Evolutionary conservation across 257 asterid species (phyloP).

Genomic region (Paraleonurus japonicus): DNA sequence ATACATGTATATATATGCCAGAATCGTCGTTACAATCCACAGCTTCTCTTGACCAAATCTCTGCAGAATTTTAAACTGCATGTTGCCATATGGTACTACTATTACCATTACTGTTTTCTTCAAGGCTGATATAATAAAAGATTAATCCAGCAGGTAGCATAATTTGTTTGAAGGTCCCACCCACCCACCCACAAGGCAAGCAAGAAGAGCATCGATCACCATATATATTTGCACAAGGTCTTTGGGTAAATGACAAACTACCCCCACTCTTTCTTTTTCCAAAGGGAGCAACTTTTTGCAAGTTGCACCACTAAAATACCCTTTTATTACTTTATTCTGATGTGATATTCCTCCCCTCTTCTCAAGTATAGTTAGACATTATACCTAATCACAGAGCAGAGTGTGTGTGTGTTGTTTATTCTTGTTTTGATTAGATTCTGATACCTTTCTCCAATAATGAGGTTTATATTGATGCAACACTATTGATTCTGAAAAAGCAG

Average conservation of each 20-base stretch:
- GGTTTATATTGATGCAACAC: slow-evolving; percentile 34
- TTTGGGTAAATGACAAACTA: slow-evolving; percentile 47
- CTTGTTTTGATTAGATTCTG: slow-evolving; percentile 41
- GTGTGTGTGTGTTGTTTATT: slow-evolving; percentile 30
- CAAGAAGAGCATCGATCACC: slow-evolving; percentile 20
- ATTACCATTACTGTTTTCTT: slow-evolving; percentile 10
- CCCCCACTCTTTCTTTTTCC: slow-evolving; percentile 44
- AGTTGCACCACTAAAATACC: slow-evolving; percentile 43
- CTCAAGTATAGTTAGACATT: slow-evolving; percentile 35
- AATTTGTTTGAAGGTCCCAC: slow-evolving; percentile 30
- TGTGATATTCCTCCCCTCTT: slow-evolving; percentile 30
- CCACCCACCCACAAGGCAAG: slow-evolving; percentile 32
- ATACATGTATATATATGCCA: background rate
- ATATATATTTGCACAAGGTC: slow-evolving; percentile 23
- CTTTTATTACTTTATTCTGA: slow-evolving; percentile 40
- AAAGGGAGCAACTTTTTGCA: slow-evolving; percentile 41
- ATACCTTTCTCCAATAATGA: slow-evolving; percentile 38
- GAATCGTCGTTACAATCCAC: background rate
- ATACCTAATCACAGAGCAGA: slow-evolving; percentile 35
- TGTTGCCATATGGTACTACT: background rate
- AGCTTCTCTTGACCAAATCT: background rate
- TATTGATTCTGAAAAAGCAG: slow-evolving; percentile 31
- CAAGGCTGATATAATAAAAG: slow-evolving; percentile 32
- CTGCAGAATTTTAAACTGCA: too few relatives aligned
- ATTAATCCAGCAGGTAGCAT: slow-evolving; percentile 27